Evolutionary conservation across 768 basidiomycete genomes (phyloP).

Genomic region (Boletus sensibilis): DNA sequence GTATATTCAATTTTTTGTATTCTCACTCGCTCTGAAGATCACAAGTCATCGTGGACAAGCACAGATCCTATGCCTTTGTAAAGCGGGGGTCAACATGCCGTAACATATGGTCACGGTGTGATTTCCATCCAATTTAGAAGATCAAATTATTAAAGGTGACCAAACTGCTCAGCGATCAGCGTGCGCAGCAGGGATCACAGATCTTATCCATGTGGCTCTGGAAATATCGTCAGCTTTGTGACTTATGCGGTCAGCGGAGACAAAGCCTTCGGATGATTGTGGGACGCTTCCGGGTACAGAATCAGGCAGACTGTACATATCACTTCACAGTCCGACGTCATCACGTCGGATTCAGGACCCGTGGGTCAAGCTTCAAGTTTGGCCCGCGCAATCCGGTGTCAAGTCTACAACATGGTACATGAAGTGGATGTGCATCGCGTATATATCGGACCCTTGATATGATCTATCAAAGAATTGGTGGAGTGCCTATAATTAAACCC

Average conservation of each 20-base stretch:
- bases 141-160: not conserved
- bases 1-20: not conserved
- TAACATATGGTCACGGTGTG: not conserved
- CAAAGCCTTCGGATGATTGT: too few species aligned
- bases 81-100: not conserved
- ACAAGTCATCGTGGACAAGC: too few species aligned
- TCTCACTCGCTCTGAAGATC: too few species aligned
- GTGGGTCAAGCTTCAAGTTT: not conserved
- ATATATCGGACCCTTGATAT: too few species aligned
- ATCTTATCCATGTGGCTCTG: too few species aligned
- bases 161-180: too few species aligned
- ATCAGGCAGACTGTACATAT: not conserved
- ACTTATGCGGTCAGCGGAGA: too few species aligned
- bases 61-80: not conserved
- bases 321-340: not conserved
- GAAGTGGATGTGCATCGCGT: not conserved
- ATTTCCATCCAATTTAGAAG: not conserved
- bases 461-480: not conserved
- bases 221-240: too few species aligned
- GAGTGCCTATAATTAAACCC: slow-evolving; percentile 2
- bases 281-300: not conserved
- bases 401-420: not conserved
- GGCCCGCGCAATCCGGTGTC: not conserved
- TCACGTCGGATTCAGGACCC: not conserved
- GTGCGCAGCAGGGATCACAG: too few species aligned